Percentiles rank a stretch among this genome's conserved stretches.
These are phyloP conservation scores for Colletotrichum lindemuthianum DNA, from an alignment of 2,329 filamentous ascomycete species.

Conservation along the genomic window DNA sequence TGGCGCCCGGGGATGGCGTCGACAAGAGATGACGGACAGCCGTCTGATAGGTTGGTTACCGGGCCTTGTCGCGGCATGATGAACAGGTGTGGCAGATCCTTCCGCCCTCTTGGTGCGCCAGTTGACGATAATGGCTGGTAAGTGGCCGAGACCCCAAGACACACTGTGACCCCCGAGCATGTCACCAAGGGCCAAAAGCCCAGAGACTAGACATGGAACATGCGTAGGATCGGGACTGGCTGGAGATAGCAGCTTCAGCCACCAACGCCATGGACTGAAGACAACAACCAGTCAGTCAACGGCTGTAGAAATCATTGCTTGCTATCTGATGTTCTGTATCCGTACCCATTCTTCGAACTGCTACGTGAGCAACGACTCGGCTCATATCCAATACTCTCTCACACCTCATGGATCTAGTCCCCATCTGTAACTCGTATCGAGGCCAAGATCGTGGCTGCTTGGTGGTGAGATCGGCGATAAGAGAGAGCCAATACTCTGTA, in stretches of 20 bases:
- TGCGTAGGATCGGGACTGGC: constrained; percentile 26
- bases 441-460: background rate
- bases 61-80: constrained; percentile 12
- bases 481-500: background rate
- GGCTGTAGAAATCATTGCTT: too few species aligned
- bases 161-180: constrained; percentile 22
- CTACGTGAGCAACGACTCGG: too few species aligned
- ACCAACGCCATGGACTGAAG: constrained; percentile 23
- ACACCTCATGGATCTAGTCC: too few species aligned
- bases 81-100: constrained; percentile 28
- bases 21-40: background rate
- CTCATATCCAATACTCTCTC: too few species aligned
- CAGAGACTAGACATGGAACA: background rate
- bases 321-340: too few species aligned
- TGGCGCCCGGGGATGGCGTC: background rate
- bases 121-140: constrained; percentile 1
- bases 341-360: too few species aligned
- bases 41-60: constrained; percentile 29
- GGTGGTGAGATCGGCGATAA: constrained; percentile 25
- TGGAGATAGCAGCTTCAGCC: constrained; percentile 33
- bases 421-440: too few species aligned
- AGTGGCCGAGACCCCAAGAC: constrained; percentile 30
- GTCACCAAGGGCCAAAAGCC: too few species aligned
- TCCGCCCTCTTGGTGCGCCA: constrained; percentile 16
- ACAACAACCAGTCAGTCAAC: too few species aligned